Evolutionary conservation across 2,329 filamentous ascomycete genomes (phyloP).

Genomic region (Pseudogymnoascus sp.): DNA sequence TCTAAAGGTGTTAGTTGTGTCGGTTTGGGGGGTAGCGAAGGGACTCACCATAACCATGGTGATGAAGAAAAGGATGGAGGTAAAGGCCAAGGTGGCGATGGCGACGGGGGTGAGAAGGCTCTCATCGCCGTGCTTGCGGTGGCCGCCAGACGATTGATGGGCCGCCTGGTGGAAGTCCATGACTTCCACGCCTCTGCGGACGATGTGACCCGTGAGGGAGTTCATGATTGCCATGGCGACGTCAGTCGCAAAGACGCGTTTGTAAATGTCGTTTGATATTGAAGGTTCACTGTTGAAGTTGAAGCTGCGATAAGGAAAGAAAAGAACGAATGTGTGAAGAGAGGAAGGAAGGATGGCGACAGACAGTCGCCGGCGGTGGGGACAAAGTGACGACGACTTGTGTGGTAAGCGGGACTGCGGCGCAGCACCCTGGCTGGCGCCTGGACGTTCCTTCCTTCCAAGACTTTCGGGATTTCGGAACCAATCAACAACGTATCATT

Average conservation of each 20-base stretch:
- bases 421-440: background rate
- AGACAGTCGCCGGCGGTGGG: background rate
- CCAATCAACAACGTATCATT: slow-evolving; percentile 5
- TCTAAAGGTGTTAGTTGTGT: slow-evolving; percentile 25
- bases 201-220: slow-evolving; percentile 9
- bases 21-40: background rate
- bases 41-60: background rate
- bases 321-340: background rate
- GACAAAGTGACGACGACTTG: background rate
- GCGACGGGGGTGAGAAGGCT: background rate
- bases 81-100: background rate
- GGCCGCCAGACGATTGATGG: background rate
- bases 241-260: slow-evolving; percentile 1
- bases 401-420: slow-evolving; percentile 3
- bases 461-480: background rate
- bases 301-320: background rate
- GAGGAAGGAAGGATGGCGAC: background rate
- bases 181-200: slow-evolving; percentile 14
- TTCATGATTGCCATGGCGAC: slow-evolving; percentile 13
- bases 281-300: background rate
- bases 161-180: slow-evolving; percentile 6
- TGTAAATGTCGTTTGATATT: background rate
- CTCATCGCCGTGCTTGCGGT: background rate
- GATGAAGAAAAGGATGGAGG: background rate
- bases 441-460: background rate